A percentile compares a stretch with the other conserved stretches of the same genome.
Conservation (phyloP, 345 rosid species). For the Pelargonium nanum region DNA sequence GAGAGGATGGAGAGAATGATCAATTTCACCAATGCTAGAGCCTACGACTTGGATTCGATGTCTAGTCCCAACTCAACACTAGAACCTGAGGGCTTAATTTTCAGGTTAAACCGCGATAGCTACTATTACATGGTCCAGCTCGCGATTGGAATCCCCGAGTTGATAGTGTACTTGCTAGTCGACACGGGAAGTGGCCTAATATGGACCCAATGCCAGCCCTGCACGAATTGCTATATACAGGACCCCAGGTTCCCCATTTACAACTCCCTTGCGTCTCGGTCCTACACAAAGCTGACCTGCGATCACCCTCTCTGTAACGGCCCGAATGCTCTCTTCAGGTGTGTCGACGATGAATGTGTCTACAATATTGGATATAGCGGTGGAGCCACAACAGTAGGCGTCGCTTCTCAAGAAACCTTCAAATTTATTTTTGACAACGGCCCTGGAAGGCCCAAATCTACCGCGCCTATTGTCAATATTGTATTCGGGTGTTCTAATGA, state of each 20-base stretch:
- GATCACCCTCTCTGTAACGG: background rate
- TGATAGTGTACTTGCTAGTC: background rate
- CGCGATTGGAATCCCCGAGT: background rate
- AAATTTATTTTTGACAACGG: background rate
- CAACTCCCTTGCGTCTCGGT: background rate
- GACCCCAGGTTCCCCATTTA: background rate
- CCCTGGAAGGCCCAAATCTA: background rate
- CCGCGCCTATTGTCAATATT: background rate
- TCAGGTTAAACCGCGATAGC: background rate
- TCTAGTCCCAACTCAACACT: background rate
- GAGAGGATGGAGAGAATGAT: background rate
- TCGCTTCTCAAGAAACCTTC: background rate
- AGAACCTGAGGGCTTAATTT: background rate
- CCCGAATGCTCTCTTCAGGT: background rate
- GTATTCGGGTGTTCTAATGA: background rate
- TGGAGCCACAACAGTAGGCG: background rate
- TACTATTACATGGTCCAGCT: background rate
- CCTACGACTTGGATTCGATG: background rate
- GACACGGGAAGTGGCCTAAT: background rate
- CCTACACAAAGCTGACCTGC: background rate
- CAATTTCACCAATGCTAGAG: background rate
- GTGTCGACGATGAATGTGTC: background rate
- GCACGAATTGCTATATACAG: slow-evolving; percentile 1
- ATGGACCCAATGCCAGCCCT: slow-evolving; percentile 7
- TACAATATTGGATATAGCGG: background rate